A percentile compares a stretch with the other conserved stretches of the same genome.
These are phyloP conservation scores for Lasiodiplodia sp. DNA, from an alignment of 2,329 filamentous ascomycete species.

Conservation along the genomic window DNA sequence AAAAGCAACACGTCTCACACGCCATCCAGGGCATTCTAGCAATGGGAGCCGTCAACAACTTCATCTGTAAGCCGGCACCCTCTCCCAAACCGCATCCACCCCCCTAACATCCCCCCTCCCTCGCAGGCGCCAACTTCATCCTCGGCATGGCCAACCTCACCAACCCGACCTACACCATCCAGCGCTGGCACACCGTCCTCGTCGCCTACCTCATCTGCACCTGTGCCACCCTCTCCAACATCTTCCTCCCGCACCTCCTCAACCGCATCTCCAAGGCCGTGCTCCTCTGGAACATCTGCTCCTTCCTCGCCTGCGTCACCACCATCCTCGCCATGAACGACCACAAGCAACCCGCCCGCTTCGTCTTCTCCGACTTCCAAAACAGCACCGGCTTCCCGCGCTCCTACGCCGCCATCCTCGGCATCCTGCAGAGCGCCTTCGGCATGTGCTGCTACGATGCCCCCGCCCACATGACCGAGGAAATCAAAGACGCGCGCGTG, in stretches of 20 bases:
- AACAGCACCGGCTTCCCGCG: constrained; percentile 62
- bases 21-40: constrained; percentile 48
- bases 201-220: constrained; percentile 59
- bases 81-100: too few species aligned
- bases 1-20: not conserved
- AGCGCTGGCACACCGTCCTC: constrained; percentile 64
- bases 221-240: constrained; percentile 56
- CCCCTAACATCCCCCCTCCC: too few species aligned
- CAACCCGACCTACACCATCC: constrained; percentile 59
- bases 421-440: constrained; percentile 62
- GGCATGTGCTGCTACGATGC: constrained; percentile 63
- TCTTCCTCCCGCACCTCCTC: constrained; percentile 59
- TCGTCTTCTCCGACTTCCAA: constrained; percentile 64
- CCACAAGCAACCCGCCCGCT: constrained; percentile 61
- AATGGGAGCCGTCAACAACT: constrained; percentile 64
- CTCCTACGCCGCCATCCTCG: constrained; percentile 61
- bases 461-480: constrained; percentile 63
- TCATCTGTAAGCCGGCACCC: constrained; percentile 47
- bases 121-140: constrained; percentile 4
- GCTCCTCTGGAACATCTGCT: constrained; percentile 61
- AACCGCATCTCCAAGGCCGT: constrained; percentile 60
- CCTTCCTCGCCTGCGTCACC: constrained; percentile 61
- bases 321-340: constrained; percentile 62
- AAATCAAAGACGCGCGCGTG: constrained; percentile 60
- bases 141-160: constrained; percentile 63